Evolutionary conservation across 2,329 filamentous ascomycete species (phyloP).

Genomic region (Fusarium sp.): DNA sequence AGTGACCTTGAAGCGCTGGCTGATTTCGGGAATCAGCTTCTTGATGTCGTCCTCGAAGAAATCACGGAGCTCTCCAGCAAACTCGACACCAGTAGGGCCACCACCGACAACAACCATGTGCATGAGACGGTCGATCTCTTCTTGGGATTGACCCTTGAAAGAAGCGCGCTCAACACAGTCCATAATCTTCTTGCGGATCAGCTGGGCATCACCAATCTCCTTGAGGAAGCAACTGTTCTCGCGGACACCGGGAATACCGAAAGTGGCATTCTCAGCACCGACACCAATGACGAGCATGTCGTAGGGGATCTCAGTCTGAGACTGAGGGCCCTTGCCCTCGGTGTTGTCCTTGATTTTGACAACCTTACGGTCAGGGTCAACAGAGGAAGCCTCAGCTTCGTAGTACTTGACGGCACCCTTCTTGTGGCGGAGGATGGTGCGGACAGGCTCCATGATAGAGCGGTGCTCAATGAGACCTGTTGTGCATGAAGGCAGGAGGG

Average conservation of each 20-base stretch:
- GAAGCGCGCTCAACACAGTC: conserved; percentile 98
- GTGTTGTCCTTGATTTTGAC: conserved; percentile 92
- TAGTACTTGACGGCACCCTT: conserved; percentile 94
- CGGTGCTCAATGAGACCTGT: conserved; percentile 98
- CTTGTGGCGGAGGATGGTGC: conserved; percentile 95
- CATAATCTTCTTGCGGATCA: conserved; percentile 99
- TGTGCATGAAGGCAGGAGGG: conserved; percentile 95
- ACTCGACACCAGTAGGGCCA: conserved; percentile 97
- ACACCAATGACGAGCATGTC: conserved; percentile 99
- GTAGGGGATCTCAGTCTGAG: conserved; percentile 89
- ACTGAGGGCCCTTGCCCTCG: conserved; percentile 85
- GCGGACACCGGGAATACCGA: conserved; percentile 93
- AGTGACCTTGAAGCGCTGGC: conserved; percentile 94
- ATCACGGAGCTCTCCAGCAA: conserved; percentile 96
- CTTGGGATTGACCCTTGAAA: conserved; percentile 92
- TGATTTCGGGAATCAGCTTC: conserved; percentile 97
- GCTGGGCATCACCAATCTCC: conserved; percentile 95
- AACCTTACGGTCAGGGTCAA: conserved; percentile 90
- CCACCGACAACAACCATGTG: conserved; percentile 98
- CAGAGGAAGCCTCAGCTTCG: conserved; percentile 95
- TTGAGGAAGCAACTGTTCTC: conserved; percentile 98
- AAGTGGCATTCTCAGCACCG: conserved; percentile 97
- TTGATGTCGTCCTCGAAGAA: conserved; percentile 99
- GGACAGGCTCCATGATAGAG: conserved; percentile 99
- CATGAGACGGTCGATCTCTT: conserved; percentile 91